Percentiles rank a stretch among this genome's conserved stretches.
These are phyloP conservation scores for Pouteria glomerata DNA, from an alignment of 148 eudicot genomes.

Conservation along the genomic window DNA sequence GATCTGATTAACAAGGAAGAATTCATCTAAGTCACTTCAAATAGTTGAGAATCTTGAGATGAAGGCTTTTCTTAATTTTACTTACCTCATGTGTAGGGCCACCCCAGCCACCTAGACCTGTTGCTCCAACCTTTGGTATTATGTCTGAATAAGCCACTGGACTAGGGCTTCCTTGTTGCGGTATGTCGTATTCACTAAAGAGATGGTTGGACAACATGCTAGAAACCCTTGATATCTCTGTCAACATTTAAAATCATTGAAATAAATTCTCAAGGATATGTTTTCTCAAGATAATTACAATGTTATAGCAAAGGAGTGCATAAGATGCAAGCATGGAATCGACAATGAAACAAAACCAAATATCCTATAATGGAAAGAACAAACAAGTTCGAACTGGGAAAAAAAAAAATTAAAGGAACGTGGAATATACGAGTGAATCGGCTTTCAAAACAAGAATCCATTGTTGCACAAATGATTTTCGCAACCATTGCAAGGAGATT, in stretches of 20 bases:
- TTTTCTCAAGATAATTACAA: background rate
- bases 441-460: too few species aligned
- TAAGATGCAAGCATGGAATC: background rate
- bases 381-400: background rate
- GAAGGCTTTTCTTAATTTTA: too few species aligned
- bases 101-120: constrained; percentile 31
- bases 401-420: background rate
- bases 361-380: background rate
- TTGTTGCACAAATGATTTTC: background rate
- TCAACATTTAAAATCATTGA: background rate
- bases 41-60: too few species aligned
- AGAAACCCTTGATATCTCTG: constrained; percentile 40
- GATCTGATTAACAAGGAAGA: too few species aligned
- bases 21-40: too few species aligned
- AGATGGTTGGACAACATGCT: constrained; percentile 34
- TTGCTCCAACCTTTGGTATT: constrained; percentile 29
- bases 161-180: constrained; percentile 47
- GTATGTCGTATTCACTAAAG: constrained; percentile 31
- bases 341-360: background rate
- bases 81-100: constrained; percentile 38
- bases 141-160: constrained; percentile 27
- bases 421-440: background rate
- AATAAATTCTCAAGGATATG: background rate
- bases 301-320: background rate
- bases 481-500: background rate